Conservation (phyloP, 148 eudicot genomes). For the Mesembryanthemum crystallinum region DNA sequence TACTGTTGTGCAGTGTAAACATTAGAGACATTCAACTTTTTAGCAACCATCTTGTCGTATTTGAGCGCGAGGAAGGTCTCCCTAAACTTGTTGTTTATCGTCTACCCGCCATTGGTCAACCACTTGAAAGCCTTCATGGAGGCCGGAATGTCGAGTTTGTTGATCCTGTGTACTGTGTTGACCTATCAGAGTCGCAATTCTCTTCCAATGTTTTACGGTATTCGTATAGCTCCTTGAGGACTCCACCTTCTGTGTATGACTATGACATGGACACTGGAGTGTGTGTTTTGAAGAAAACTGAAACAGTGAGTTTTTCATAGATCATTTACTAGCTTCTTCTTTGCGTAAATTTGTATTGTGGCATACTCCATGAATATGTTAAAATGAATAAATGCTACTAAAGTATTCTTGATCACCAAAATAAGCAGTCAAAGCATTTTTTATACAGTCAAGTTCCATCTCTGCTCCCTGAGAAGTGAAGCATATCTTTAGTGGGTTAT, state of each 20-base stretch:
- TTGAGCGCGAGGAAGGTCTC: slow-evolving; percentile 74
- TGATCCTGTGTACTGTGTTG: slow-evolving; percentile 74
- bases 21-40: slow-evolving; percentile 65
- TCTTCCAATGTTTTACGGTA: slow-evolving; percentile 68
- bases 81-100: slow-evolving; percentile 49
- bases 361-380: not conserved
- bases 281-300: slow-evolving; percentile 70
- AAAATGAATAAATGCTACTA: not conserved
- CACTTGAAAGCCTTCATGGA: slow-evolving; percentile 57
- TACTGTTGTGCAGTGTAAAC: slow-evolving; percentile 58
- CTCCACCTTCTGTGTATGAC: slow-evolving; percentile 73
- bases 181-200: slow-evolving; percentile 56
- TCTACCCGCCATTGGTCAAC: slow-evolving; percentile 74
- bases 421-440: not conserved
- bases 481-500: not conserved
- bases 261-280: slow-evolving; percentile 83
- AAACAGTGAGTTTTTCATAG: slow-evolving; percentile 46
- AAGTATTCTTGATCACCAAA: not conserved
- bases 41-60: slow-evolving; percentile 66
- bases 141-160: slow-evolving; percentile 64
- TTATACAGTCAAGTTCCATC: not conserved
- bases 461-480: not conserved
- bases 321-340: not conserved
- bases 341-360: not conserved
- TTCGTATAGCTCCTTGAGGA: slow-evolving; percentile 84